Base-by-base conservation (phyloP, 2,329 filamentous ascomycete species). In the Dactylellina parvicollis region DNA sequence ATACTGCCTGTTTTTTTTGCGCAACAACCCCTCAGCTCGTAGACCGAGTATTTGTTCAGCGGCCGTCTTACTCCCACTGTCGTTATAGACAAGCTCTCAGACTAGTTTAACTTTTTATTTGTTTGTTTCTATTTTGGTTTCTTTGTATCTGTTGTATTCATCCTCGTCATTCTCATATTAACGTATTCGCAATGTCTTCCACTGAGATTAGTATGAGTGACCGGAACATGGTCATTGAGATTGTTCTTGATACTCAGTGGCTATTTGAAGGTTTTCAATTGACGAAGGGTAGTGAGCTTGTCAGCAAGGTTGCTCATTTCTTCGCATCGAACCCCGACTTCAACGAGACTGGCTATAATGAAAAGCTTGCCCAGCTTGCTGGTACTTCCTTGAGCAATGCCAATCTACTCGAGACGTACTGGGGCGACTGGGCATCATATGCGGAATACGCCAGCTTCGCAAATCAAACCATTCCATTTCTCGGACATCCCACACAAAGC, bases 231-330 rank as follows among this genome's bases (percentile, higher is more conserved):
- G 18, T 65, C 18, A 56, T 55, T n/a, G 60, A 42, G 16, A 30
- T 65, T 12, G 38, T 56, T 9, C 60, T 65, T 40, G 60, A 65
- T 49, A 65, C 60, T 3, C 30, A 65, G 38, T 65, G 60, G 60
- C 49, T 65, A 22, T 65, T 65, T 30, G 60, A 65, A n/a, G 60
- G 60, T 3, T 65, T 65, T 20, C 60, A 65, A 38, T 34, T 28
- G n/a, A 65, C 60, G 16, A 65, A 65, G 18, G 60, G 60, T 7
- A 65, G 60, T 20, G 60, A 65, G 18, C 52, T 65, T 3, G 38
- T 65, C 44, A 36, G 60, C 14, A 20, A 30, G 14, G 47, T 65
- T 8, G 60, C 60, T 22, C 60, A 30, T 36, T 65, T 65, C 28
- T 65, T 65, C n/a, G 30, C 55, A 26, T 55, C 47, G 5, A 65